A percentile compares a stretch with the other conserved stretches of the same genome.
phyloP scores from a whole-genome alignment of 148 eudicot species.

The Tetragonia tetragonoides region DNA sequence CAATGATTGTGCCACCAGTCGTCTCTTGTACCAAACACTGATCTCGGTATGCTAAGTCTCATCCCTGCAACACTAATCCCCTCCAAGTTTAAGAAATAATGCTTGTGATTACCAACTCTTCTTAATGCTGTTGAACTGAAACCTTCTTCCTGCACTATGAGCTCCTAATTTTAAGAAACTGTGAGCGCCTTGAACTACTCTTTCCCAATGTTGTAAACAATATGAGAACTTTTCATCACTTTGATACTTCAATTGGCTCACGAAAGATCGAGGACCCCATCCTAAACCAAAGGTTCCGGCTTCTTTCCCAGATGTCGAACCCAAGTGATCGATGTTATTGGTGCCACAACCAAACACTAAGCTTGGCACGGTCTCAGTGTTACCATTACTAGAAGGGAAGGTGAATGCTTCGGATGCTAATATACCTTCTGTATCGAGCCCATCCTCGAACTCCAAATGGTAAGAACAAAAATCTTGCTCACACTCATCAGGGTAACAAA shows the following conservation, averaged over 20 bases:
- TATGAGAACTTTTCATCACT: conserved; percentile 3
- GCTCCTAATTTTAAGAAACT: conserved; percentile 10
- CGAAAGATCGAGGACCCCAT: conserved; percentile 15
- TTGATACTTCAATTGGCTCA: not conserved
- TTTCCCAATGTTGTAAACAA: not conserved
- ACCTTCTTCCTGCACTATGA: not conserved
- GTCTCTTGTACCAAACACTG: not conserved
- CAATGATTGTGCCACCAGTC: conserved; percentile 6
- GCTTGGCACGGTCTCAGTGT: not conserved
- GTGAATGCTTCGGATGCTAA: conserved; percentile 14
- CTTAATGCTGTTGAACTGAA: not conserved
- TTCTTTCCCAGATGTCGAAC: not conserved
- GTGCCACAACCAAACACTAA: conserved; percentile 15
- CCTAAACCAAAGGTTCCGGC: conserved; percentile 8
- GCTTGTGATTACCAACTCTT: no score
- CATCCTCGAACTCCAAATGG: not conserved
- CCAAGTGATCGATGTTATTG: not conserved
- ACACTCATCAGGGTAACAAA: not conserved
- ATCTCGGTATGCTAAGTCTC: not conserved
- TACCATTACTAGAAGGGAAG: not conserved
- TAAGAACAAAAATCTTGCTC: not conserved
- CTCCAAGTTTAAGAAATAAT: not conserved
- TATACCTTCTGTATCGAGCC: not conserved
- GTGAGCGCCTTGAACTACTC: not conserved
- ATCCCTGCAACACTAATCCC: not conserved